Percentiles rank a stretch among this genome's conserved stretches.
phyloP scores from a whole-genome alignment of 306 rosid genomes.

The Clitoria ternatea region DNA sequence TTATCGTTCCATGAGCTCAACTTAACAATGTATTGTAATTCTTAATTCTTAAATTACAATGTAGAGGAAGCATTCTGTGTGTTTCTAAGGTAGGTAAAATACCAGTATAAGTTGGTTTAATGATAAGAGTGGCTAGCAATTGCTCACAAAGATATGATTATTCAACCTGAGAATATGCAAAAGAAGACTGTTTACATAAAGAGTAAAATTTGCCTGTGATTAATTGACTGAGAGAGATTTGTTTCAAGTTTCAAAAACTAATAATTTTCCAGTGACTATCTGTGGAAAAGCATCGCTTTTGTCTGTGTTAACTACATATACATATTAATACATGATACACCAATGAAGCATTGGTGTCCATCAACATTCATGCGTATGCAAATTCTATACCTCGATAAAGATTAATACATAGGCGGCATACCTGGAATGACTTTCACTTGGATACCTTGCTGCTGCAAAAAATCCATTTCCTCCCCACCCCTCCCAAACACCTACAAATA shows the following conservation, averaged over 20 bases:
- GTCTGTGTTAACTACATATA: background rate
- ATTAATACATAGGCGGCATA: conserved; percentile 20
- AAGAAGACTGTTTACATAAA: background rate
- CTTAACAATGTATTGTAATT: too few relatives aligned
- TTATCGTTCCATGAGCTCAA: too few relatives aligned
- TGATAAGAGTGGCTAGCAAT: background rate
- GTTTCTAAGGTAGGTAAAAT: background rate
- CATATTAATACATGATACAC: background rate
- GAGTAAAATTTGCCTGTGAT: background rate
- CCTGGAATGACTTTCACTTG: conserved; percentile 96
- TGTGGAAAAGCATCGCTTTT: background rate
- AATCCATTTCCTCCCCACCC: conserved; percentile 99
- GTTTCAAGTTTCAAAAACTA: background rate
- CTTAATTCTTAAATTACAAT: background rate
- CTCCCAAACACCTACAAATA: conserved; percentile 85
- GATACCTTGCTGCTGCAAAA: conserved; percentile 87
- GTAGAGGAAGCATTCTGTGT: background rate
- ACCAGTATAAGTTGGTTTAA: background rate
- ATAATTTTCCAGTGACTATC: background rate
- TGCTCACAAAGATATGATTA: background rate
- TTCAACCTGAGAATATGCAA: background rate
- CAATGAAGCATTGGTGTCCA: background rate
- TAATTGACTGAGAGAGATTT: background rate
- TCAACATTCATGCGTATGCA: background rate
- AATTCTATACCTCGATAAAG: background rate